These are phyloP conservation scores for Tolypocladium guangdongense DNA, from an alignment of 2,329 filamentous ascomycete species.

Conservation along the genomic window DNA sequence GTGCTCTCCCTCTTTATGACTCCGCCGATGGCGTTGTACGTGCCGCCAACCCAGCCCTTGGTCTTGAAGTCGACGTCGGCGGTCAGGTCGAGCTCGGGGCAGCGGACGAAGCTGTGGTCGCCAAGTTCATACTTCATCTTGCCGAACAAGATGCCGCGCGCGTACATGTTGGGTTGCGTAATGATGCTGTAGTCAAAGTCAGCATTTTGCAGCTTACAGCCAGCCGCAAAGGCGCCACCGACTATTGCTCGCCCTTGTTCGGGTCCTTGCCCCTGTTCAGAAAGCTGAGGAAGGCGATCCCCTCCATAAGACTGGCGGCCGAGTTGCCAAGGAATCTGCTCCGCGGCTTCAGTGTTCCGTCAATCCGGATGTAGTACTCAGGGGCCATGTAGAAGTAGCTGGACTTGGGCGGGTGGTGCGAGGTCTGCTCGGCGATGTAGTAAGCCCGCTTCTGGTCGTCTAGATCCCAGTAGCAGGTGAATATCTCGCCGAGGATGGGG, in stretches of 20 bases:
- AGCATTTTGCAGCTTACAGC: slow-evolving; percentile 1
- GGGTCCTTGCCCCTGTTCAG: slow-evolving; percentile 62
- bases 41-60: slow-evolving; percentile 93
- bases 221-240: slow-evolving; percentile 23
- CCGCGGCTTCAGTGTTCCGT: slow-evolving; percentile 87
- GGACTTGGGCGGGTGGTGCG: slow-evolving; percentile 95
- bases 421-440: slow-evolving; percentile 96
- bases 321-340: slow-evolving; percentile 96
- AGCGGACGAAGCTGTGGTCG: slow-evolving; percentile 87
- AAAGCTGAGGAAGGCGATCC: slow-evolving; percentile 75
- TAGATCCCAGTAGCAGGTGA: slow-evolving; percentile 92
- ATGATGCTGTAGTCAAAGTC: slow-evolving; percentile 50
- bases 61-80: slow-evolving; percentile 98
- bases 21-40: slow-evolving; percentile 92
- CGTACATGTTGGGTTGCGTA: slow-evolving; percentile 99
- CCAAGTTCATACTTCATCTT: slow-evolving; percentile 99
- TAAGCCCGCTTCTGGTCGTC: slow-evolving; percentile 76
- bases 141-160: slow-evolving; percentile 88
- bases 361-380: slow-evolving; percentile 85
- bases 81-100: slow-evolving; percentile 74
- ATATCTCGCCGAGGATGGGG: slow-evolving; percentile 89
- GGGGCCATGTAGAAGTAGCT: slow-evolving; percentile 99
- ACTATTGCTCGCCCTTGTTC: slow-evolving; percentile 76
- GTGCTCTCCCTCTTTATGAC: slow-evolving; percentile 80
- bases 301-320: slow-evolving; percentile 96